Evolutionary conservation across 2,329 filamentous ascomycete species (phyloP), one percentile per base, ranked within the genome.

Genomic region (Aspergillus texensis): DNA sequence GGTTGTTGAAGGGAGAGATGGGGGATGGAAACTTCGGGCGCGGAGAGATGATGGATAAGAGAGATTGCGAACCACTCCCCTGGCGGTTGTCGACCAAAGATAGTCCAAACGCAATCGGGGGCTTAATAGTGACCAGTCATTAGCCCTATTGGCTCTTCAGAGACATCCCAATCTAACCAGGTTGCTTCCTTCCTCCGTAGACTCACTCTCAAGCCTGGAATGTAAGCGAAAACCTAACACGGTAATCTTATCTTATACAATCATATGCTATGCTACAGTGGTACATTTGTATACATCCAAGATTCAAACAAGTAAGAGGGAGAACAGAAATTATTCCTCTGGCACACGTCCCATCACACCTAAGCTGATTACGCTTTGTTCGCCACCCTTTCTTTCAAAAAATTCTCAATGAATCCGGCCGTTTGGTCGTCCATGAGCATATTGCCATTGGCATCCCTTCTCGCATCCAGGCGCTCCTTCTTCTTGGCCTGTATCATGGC

Each of bases 361-460:
- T 19, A 19, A 26, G n/a, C 34, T 26, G n/a, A 57, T 64, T 64
- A 57, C 50, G 63, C 61, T 64, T 67, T 68, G 60, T 53, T 59
- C 24, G 65, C 58, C 57, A 54, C 46, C 50, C 70, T 68, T 61
- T 68, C 62, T 60, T 70, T 67, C 72, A 80, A 72, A 63, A 76
- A 79, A 12, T 71, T 68, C 52, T 75, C 70, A 62, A 80, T 79
- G 65, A 80, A 80, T 30, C 68, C 62, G 46, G 62, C 64, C 12
- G 79, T 79, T 54, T 72, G 64, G 46, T 68, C 52, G 50, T 75
- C 70, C 67, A 80, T 71, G 60, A 71, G 71, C 60, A 72, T 65
- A 61, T 79, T 79, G 6, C 78, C 78, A 61, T 78, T 71, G 55
- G 76, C 73, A 62, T 80, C 78, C 60, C 73, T 70, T 39, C 62